Percentiles rank a stretch among this genome's conserved stretches.
These are phyloP conservation scores for Chytriomyces sp. DNA, from an alignment of 192 early-diverging fungal species.

Conservation along the genomic window DNA sequence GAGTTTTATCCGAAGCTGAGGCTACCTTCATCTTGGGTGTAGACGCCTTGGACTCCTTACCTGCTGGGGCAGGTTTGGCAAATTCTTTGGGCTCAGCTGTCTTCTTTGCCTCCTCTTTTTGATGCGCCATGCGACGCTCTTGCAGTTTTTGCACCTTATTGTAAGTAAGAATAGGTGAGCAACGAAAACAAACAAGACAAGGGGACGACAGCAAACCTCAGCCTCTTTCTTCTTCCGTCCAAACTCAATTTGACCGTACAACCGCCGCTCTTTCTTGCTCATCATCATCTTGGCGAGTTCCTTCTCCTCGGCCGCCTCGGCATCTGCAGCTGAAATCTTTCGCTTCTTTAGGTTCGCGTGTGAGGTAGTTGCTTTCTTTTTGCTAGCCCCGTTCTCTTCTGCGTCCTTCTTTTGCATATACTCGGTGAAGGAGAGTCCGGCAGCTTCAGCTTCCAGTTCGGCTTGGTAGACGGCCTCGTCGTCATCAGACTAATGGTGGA, in stretches of 20 bases:
- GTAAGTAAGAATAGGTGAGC: neutral
- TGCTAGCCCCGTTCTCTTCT: constrained; percentile 33
- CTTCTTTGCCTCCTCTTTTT: constrained; percentile 12
- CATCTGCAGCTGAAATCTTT: constrained; percentile 62
- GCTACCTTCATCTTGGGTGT: neutral
- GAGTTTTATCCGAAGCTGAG: neutral
- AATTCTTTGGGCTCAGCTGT: neutral
- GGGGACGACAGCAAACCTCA: constrained; percentile 41
- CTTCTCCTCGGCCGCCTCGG: constrained; percentile 61
- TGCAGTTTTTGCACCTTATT: neutral
- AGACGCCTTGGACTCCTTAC: neutral
- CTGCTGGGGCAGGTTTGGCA: neutral
- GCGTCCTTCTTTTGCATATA: constrained; percentile 56
- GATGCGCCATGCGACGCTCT: neutral
- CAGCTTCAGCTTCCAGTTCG: constrained; percentile 71
- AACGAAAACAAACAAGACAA: neutral
- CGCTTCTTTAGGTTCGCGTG: constrained; percentile 31
- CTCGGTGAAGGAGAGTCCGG: constrained; percentile 66
- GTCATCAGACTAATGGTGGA: constrained; percentile 31
- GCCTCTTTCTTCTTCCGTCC: constrained; percentile 70
- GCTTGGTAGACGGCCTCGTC: constrained; percentile 57
- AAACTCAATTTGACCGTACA: constrained; percentile 79
- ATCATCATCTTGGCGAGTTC: constrained; percentile 87
- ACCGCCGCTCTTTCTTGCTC: constrained; percentile 77
- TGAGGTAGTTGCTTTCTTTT: constrained; percentile 40